Base-by-base conservation (phyloP, 495 filamentous ascomycete genomes). In the Haplographium delicatum region DNA sequence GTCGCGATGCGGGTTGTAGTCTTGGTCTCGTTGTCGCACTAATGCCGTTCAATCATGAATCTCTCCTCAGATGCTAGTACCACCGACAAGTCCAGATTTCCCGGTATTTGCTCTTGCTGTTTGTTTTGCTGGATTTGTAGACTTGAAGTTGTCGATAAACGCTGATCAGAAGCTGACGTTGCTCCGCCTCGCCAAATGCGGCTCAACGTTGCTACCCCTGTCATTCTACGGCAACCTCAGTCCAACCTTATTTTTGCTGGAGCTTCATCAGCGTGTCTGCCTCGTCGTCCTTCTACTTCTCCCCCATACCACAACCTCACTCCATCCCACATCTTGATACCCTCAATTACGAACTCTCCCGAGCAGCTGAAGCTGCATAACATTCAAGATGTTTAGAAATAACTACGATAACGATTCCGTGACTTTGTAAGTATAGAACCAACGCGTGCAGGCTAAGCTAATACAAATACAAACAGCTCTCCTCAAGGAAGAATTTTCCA, bases 401-500 rank as follows among this genome's bases (percentile, higher is more conserved):
- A 96, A 97, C 72, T 98, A 98, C 79, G 93, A 98, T 74, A 98
- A 97, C 80, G 93, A 98, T 74, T 91, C 90, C 27, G 91, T 98
- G 71, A 98, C 93, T 73, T 98, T 97, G 91, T 96, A 79, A 72
- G 80, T 69, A 58, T 53, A n/a, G 40, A 22, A 18, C 37, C 34
- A 20, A 34, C 25, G 41, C 42, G 50, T 25, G 30, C 22, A 18
- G 26, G 37, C 35, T 28, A 48, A 54, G 58, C 50, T 63, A 30
- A 58, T 41, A 25, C n/a, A n/a, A n/a, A n/a, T n/a, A 20, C 23
- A 24, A 44, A 16, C 61, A 96, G 91, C 84, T 98, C 93, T 50
- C 93, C 93, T 41, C 93, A 98, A 79, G 93, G 93, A 62, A 89
- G 93, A 66, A 96, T 98, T 76, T 98, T 97, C 69, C 93, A 98